Evolutionary conservation across 2,329 filamentous ascomycete species (phyloP).

Genomic region (Eutypella sp.): DNA sequence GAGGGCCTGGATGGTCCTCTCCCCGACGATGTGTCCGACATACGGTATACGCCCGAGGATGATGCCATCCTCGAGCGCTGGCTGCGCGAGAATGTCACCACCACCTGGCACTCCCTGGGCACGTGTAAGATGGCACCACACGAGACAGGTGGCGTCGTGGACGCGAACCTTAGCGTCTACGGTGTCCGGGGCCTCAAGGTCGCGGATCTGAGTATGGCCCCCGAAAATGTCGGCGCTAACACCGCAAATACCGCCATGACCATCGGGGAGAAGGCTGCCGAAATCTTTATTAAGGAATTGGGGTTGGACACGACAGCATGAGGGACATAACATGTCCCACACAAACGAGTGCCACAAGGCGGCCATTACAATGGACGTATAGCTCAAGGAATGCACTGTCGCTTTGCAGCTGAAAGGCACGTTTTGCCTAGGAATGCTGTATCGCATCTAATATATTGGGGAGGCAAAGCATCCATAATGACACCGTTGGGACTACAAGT

Average conservation of each 20-base stretch:
- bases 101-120: constrained; percentile 32
- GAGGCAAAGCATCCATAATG: too few species aligned
- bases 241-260: constrained; percentile 40
- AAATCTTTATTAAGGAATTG: constrained; percentile 28
- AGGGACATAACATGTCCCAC: too few species aligned
- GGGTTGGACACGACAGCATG: constrained; percentile 1
- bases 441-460: too few species aligned
- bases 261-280: constrained; percentile 38
- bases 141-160: constrained; percentile 30
- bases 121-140: constrained; percentile 31
- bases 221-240: constrained; percentile 31
- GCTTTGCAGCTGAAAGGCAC: too few species aligned
- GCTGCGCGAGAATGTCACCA: constrained; percentile 25
- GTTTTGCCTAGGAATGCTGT: too few species aligned
- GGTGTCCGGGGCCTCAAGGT: constrained; percentile 30
- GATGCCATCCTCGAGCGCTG: constrained; percentile 35
- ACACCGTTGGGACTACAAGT: too few species aligned
- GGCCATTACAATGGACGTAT: too few species aligned
- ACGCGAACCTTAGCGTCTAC: constrained; percentile 31
- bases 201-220: constrained; percentile 22
- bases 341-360: too few species aligned
- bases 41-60: constrained; percentile 40
- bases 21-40: constrained; percentile 29
- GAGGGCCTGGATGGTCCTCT: not conserved
- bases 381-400: too few species aligned